Evolutionary conservation across 192 early-diverging fungal genomes (phyloP), one percentile per base, ranked within the genome.

Genomic region (Phycomyces nitens): DNA sequence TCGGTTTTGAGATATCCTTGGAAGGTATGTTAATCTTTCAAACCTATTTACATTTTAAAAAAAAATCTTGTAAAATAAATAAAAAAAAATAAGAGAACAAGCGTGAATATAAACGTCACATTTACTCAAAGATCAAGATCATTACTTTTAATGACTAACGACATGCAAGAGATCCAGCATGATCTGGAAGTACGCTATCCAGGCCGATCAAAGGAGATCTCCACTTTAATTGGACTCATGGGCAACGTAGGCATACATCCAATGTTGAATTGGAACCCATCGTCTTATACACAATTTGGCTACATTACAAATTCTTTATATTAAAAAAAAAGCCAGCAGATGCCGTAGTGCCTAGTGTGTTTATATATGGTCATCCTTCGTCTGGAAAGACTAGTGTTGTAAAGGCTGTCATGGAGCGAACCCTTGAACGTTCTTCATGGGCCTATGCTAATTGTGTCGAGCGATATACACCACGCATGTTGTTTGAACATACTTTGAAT

Each of bases 401-500:
- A 16, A 66, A 68, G 23, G 41, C 67, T 2, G 58, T 83, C 2
- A 50, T 67, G 0, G 43, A 61, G 21, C 20, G 47, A 5, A 43
- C 57, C 3, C 61, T 73, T 2, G 21, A 34, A 8, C 40, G 43
- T 6, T 70, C 62, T 55, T 65, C 71, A 39, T 82, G 70, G 57
- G 81, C 84, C 6, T 87, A 80, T 62, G 64, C 93, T 6, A 88
- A 89, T 73, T 90, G 90, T 64, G 72, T 91, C 7, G 92, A 93
- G 69, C 86, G 89, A 55, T 82, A 85, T 59, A 86, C 89, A 0
- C 81, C 87, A 20, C 81, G 91, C 2, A 74, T 92, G 55, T 64
- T 96, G 23, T 92, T 93, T 74, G 92, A 96, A 52, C 84, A 83
- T 22, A 81, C 82, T 15, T 77, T 94, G 56, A 85, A 89, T 60